Percentiles rank a stretch among this genome's conserved stretches.
These are phyloP conservation scores for Apiotrichum veenhuisii DNA, from an alignment of 1,284 basidiomycete species.

Conservation along the genomic window DNA sequence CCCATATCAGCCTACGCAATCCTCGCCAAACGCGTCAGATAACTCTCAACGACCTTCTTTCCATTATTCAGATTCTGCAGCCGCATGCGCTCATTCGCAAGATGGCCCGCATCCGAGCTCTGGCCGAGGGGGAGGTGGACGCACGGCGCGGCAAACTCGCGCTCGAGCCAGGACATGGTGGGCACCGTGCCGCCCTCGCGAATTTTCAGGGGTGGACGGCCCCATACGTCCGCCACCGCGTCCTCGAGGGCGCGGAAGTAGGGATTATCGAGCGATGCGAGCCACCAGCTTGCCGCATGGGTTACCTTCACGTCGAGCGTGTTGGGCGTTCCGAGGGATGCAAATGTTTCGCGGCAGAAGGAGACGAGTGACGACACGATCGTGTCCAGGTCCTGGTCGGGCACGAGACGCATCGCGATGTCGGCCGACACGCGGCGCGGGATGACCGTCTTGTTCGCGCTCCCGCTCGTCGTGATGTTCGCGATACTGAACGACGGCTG, in stretches of 20 bases:
- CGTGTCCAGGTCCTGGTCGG: constrained; percentile 72
- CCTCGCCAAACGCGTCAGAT: constrained; percentile 31
- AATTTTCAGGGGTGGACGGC: constrained; percentile 74
- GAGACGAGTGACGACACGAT: constrained; percentile 63
- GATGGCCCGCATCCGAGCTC: constrained; percentile 45
- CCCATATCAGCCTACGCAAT: no score
- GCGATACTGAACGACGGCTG: constrained; percentile 46
- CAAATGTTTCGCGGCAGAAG: constrained; percentile 63
- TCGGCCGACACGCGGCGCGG: constrained; percentile 74
- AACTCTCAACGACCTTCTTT: constrained; percentile 46
- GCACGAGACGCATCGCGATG: constrained; percentile 85
- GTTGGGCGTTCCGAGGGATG: constrained; percentile 64
- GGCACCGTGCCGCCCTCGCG: constrained; percentile 88
- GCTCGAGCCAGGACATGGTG: constrained; percentile 86
- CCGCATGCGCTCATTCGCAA: constrained; percentile 51
- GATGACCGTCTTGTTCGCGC: constrained; percentile 67
- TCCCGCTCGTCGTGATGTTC: constrained; percentile 38
- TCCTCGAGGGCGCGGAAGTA: constrained; percentile 80
- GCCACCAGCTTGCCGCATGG: constrained; percentile 92
- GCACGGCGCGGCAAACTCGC: constrained; percentile 63
- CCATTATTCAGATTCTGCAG: constrained; percentile 50
- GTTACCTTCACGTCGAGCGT: constrained; percentile 69
- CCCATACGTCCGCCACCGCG: constrained; percentile 81
- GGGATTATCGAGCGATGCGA: constrained; percentile 73
- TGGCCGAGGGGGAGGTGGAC: constrained; percentile 49